phyloP scores from a whole-genome alignment of 768 basidiomycete genomes.

The Termitomyces heimii region DNA sequence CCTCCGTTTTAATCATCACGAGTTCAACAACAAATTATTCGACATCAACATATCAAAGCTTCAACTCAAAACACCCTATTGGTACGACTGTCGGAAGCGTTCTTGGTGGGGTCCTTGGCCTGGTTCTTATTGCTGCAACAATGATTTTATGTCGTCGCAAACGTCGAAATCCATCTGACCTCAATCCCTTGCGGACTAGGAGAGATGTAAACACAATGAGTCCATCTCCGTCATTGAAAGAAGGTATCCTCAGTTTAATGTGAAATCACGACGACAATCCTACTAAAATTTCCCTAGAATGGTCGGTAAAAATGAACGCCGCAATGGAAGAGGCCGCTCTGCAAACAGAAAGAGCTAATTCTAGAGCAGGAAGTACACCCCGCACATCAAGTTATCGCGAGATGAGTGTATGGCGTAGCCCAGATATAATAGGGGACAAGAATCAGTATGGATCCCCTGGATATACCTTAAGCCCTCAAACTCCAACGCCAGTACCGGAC shows the following conservation, averaged over 20 bases:
- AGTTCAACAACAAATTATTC: neutral
- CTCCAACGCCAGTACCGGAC: neutral
- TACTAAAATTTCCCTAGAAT: neutral
- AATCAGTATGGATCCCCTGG: neutral
- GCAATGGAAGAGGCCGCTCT: conserved; percentile 7
- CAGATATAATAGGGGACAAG: neutral
- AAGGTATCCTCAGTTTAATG: neutral
- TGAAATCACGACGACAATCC: neutral
- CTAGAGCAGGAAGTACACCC: neutral
- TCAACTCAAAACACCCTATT: neutral
- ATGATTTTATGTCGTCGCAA: neutral
- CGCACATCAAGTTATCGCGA: neutral
- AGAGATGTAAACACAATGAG: neutral
- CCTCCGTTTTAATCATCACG: neutral
- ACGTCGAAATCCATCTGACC: neutral
- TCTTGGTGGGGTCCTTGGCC: neutral
- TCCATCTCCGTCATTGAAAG: neutral
- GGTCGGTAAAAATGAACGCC: neutral
- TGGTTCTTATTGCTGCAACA: neutral
- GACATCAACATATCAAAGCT: neutral
- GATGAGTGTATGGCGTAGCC: neutral
- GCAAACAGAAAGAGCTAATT: conserved; percentile 4
- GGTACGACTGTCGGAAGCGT: conserved; percentile 2
- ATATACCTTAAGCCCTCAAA: neutral
- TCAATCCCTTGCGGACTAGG: neutral